phyloP scores from a whole-genome alignment of 1,284 basidiomycete genomes.

The Leccinum subrobustum region DNA sequence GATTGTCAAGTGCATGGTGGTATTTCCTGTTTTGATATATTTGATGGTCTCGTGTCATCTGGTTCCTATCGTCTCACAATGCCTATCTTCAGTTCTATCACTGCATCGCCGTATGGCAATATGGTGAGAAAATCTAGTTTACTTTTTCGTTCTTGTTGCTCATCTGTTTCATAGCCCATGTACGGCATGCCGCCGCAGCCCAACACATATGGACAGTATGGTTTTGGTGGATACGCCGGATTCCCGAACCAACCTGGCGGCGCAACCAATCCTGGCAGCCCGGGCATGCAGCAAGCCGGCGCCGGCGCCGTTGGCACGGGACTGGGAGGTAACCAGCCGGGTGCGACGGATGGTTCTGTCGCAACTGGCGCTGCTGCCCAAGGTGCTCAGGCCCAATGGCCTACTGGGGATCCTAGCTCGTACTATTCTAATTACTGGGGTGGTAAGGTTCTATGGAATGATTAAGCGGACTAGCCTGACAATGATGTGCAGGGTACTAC shows the following conservation, averaged over 20 bases:
- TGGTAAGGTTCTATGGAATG: conserved; percentile 44
- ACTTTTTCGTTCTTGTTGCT: conserved; percentile 4
- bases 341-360: conserved; percentile 54
- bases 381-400: conserved; percentile 71
- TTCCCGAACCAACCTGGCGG: conserved; percentile 59
- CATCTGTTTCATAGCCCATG: conserved; percentile 58
- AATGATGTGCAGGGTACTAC: conserved; percentile 61
- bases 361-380: conserved; percentile 46
- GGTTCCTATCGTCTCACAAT: too few species aligned
- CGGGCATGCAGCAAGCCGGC: conserved; percentile 66
- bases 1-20: too few species aligned
- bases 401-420: conserved; percentile 63
- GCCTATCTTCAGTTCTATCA: too few species aligned
- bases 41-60: too few species aligned
- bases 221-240: conserved; percentile 71
- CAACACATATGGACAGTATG: conserved; percentile 75
- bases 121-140: conserved; percentile 49
- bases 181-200: conserved; percentile 87
- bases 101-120: conserved; percentile 68
- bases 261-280: conserved; percentile 49
- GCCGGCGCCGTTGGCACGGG: conserved; percentile 52
- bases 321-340: conserved; percentile 52
- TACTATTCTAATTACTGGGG: conserved; percentile 86
- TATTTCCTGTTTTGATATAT: too few species aligned
- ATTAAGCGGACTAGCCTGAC: conserved; percentile 13